Percentiles rank a stretch among this genome's conserved stretches.
Evolutionary conservation across 1,284 basidiomycete species (phyloP).

Genomic region (Tremellales sp.): DNA sequence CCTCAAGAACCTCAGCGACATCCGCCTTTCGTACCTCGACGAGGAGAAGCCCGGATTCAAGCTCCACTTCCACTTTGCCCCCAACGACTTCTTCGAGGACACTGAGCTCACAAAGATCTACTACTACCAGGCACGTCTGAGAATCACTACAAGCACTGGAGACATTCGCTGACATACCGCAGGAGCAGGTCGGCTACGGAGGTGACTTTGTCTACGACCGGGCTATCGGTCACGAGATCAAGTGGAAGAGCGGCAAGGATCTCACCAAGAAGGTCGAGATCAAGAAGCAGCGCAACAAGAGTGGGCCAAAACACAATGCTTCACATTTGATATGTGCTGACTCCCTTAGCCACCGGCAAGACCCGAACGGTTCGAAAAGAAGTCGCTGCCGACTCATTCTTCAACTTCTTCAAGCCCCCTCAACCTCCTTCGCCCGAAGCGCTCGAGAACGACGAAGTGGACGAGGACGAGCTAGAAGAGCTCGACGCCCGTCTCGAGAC

Average conservation of each 20-base stretch:
- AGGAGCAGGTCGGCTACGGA: conserved; percentile 81
- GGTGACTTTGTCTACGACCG: conserved; percentile 95
- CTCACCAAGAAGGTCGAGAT: conserved; percentile 96
- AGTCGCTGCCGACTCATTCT: conserved; percentile 84
- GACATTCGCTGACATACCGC: conserved; percentile 2
- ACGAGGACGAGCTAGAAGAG: conserved; percentile 81
- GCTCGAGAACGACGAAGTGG: conserved; percentile 68
- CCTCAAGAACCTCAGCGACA: conserved; percentile 63
- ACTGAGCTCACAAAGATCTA: conserved; percentile 86
- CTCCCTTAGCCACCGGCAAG: conserved; percentile 72
- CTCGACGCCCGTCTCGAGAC: conserved; percentile 90
- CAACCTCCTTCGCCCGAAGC: conserved; percentile 65
- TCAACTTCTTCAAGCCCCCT: conserved; percentile 96
- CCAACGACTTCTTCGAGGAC: conserved; percentile 88
- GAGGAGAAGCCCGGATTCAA: conserved; percentile 81
- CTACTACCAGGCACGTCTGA: conserved; percentile 66
- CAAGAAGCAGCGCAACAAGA: conserved; percentile 99
- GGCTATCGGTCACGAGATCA: conserved; percentile 82
- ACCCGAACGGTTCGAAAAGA: conserved; percentile 88
- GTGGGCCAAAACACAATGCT: conserved; percentile 49
- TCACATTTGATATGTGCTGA: not conserved
- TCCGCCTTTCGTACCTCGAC: conserved; percentile 63
- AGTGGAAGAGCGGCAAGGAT: conserved; percentile 98
- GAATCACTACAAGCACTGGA: conserved; percentile 1
- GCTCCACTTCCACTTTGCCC: conserved; percentile 74